Conservation (phyloP, 495 filamentous ascomycete genomes). For the Penicillium simplicissimum region DNA sequence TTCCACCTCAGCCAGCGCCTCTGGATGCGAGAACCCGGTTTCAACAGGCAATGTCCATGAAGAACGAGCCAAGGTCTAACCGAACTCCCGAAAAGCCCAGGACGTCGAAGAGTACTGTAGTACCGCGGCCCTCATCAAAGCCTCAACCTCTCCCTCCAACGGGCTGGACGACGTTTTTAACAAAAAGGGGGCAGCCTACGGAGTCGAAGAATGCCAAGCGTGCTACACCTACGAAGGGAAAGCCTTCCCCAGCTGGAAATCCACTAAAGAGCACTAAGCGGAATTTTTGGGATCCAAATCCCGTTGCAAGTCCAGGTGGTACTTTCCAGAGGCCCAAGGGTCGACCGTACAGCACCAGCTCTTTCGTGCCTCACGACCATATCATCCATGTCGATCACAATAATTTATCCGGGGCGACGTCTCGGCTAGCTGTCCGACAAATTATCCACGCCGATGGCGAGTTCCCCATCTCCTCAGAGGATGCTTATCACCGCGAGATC, state of each 20-base stretch:
- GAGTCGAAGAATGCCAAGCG: background rate
- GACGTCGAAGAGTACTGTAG: background rate
- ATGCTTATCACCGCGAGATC: background rate
- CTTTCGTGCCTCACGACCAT: background rate
- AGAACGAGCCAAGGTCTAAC: background rate
- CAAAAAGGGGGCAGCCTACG: background rate
- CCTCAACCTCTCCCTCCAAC: background rate
- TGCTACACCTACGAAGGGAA: background rate
- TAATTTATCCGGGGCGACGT: background rate
- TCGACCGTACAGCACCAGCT: background rate
- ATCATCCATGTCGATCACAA: background rate
- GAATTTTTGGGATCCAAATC: slow-evolving; percentile 5
- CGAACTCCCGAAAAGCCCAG: background rate
- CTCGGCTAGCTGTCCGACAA: background rate
- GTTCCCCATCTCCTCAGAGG: background rate
- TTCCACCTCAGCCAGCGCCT: background rate
- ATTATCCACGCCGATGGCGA: background rate
- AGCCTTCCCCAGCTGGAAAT: background rate
- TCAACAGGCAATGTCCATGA: background rate
- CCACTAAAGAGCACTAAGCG: background rate
- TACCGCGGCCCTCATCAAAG: background rate
- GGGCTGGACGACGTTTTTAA: background rate
- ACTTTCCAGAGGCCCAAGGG: background rate
- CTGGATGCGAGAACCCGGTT: background rate
- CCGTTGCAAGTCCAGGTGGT: background rate